These are phyloP conservation scores for Sugiyamaella boreocaroliniensis DNA, from an alignment of 805 yeast genomes.

Conservation along the genomic window DNA sequence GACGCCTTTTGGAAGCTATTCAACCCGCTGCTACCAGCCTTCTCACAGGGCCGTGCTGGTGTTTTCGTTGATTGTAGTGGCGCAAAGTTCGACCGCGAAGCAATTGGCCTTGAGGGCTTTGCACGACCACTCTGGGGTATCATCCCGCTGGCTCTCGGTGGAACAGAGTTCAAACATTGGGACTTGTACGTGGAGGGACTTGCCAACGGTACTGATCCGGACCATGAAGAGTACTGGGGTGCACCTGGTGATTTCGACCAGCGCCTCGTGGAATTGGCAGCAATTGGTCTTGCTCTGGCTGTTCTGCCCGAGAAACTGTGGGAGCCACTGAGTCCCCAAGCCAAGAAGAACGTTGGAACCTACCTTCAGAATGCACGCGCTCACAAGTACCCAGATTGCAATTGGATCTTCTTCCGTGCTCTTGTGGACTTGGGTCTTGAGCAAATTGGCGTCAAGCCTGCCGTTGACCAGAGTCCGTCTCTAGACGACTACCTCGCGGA, in stretches of 20 bases:
- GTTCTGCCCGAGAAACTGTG: conserved; percentile 25
- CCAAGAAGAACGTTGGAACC: conserved; percentile 17
- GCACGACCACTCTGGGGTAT: conserved; percentile 31
- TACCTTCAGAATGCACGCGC: conserved; percentile 21
- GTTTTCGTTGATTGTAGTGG: conserved; percentile 22
- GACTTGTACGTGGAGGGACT: conserved; percentile 25
- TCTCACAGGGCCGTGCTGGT: conserved; percentile 15
- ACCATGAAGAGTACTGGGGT: conserved; percentile 30
- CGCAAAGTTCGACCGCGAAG: conserved; percentile 24
- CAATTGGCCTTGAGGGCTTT: conserved; percentile 29
- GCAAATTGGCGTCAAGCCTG: conserved; percentile 19
- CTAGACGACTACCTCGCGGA: conserved; percentile 21
- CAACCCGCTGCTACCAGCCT: conserved; percentile 15
- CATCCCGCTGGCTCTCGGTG: conserved; percentile 26
- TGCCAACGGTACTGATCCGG: conserved; percentile 27
- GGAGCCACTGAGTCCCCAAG: conserved; percentile 24
- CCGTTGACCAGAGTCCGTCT: conserved; percentile 5
- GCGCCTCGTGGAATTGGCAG: conserved; percentile 29
- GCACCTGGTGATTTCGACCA: conserved; percentile 22
- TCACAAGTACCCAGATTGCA: conserved; percentile 19
- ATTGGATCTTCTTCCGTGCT: conserved; percentile 31
- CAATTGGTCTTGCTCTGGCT: conserved; percentile 26
- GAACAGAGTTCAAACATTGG: conserved; percentile 23
- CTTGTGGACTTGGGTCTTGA: conserved; percentile 27
- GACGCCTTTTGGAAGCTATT: conserved; percentile 11